Percentiles rank a stretch among this genome's conserved stretches.
Evolutionary conservation across 768 basidiomycete species (phyloP).

Genomic region (Coprinopsis strossmayeri): DNA sequence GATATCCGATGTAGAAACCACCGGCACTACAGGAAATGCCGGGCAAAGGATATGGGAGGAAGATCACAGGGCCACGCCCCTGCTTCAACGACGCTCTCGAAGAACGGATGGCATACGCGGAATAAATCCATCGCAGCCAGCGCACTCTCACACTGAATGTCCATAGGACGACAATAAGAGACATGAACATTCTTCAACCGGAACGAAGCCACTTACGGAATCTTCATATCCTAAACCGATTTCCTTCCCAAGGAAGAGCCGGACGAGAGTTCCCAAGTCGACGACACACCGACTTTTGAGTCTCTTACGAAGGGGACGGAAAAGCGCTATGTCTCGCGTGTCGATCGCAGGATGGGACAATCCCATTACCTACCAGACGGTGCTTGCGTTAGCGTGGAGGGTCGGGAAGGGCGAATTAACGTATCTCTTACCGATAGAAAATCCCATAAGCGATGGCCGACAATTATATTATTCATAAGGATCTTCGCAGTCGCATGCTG

Average conservation of each 20-base stretch:
- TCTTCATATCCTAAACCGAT: slow-evolving; percentile 37
- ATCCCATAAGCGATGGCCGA: slow-evolving; percentile 52
- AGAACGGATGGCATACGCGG: slow-evolving; percentile 41
- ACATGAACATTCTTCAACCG: background rate
- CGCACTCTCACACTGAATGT: slow-evolving; percentile 38
- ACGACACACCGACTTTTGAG: slow-evolving; percentile 30
- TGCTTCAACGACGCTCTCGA: slow-evolving; percentile 36
- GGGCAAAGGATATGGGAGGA: slow-evolving; percentile 21
- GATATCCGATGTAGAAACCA: background rate
- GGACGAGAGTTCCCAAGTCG: slow-evolving; percentile 34
- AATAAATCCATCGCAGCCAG: slow-evolving; percentile 48
- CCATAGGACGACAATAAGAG: slow-evolving; percentile 7
- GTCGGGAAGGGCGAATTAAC: too few relatives aligned
- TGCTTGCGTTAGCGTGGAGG: background rate
- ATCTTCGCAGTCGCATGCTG: slow-evolving; percentile 36
- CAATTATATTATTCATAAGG: slow-evolving; percentile 40
- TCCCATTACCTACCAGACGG: slow-evolving; percentile 35
- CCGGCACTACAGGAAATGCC: slow-evolving; percentile 1
- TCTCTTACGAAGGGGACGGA: slow-evolving; percentile 40
- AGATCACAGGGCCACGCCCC: slow-evolving; percentile 49
- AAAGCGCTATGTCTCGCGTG: slow-evolving; percentile 51
- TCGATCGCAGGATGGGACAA: slow-evolving; percentile 43
- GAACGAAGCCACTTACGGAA: slow-evolving; percentile 34
- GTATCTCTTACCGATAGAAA: slow-evolving; percentile 48
- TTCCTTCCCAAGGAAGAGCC: slow-evolving; percentile 37